phyloP scores from a whole-genome alignment of 2,329 filamentous ascomycete species.

The Chaetomium sp. region DNA sequence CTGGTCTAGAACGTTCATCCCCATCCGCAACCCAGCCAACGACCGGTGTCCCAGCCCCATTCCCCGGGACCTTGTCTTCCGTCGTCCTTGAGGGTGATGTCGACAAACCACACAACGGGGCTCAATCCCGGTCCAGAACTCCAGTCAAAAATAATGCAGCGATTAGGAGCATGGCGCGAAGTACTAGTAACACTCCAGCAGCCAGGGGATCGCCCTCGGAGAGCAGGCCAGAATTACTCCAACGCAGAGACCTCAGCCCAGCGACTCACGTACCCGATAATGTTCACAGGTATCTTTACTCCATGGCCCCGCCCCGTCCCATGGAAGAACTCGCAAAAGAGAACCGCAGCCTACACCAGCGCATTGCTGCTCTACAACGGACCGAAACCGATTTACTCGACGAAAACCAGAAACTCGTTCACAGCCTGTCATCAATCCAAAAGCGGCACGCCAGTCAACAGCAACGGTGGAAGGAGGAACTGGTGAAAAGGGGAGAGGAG shows the following conservation, averaged over 20 bases:
- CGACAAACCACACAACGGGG: background rate
- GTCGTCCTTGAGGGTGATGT: background rate
- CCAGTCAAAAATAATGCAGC: background rate
- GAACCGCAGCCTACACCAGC: conserved; percentile 30
- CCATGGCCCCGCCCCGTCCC: conserved; percentile 1
- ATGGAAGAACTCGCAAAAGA: conserved; percentile 20
- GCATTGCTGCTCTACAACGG: conserved; percentile 29
- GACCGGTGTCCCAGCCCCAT: background rate
- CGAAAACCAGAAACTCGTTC: conserved; percentile 26
- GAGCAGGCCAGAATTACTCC: background rate
- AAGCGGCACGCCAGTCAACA: conserved; percentile 19
- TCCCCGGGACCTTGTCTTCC: conserved; percentile 8
- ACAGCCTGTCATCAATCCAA: conserved; percentile 13
- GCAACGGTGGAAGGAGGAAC: conserved; percentile 25
- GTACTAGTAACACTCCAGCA: background rate
- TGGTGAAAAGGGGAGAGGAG: conserved; percentile 12
- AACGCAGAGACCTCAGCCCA: conserved; percentile 1
- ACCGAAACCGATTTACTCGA: conserved; percentile 26
- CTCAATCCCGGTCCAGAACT: conserved; percentile 6
- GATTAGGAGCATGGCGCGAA: background rate
- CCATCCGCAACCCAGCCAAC: background rate
- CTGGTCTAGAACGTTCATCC: background rate
- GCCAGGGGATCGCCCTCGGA: conserved; percentile 1
- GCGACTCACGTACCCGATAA: conserved; percentile 2
- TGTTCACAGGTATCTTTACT: conserved; percentile 21